Evolutionary conservation across 768 basidiomycete genomes (phyloP).

Genomic region (Lactarius deliciosus): DNA sequence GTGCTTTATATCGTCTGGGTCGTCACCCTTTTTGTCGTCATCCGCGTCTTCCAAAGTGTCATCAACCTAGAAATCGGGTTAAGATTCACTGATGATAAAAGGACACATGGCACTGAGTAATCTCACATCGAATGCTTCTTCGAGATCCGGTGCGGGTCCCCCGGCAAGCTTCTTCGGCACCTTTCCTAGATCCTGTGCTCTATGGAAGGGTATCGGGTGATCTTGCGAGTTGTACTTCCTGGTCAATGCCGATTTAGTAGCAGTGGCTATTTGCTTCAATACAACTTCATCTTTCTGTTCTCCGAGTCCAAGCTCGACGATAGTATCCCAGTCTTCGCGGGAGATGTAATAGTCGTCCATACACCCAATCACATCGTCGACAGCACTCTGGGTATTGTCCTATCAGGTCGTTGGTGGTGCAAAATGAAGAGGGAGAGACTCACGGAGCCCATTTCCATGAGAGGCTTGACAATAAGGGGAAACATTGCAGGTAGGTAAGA

Average conservation of each 20-base stretch:
- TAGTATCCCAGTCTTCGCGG: slow-evolving; percentile 95
- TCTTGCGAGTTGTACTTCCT: slow-evolving; percentile 87
- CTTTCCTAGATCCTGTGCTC: slow-evolving; percentile 78
- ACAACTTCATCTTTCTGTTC: slow-evolving; percentile 70
- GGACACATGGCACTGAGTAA: neutral
- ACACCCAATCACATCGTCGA: slow-evolving; percentile 76
- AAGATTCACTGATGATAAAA: slow-evolving; percentile 2
- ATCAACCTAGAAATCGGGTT: slow-evolving; percentile 22
- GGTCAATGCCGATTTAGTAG: slow-evolving; percentile 84
- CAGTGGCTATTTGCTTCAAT: slow-evolving; percentile 78
- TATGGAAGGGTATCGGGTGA: slow-evolving; percentile 95
- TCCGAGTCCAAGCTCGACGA: slow-evolving; percentile 91
- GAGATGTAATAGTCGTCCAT: slow-evolving; percentile 96
- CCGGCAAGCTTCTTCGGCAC: slow-evolving; percentile 73
- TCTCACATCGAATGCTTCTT: slow-evolving; percentile 85
- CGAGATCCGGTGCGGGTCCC: slow-evolving; percentile 82
- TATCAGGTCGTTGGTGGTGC: neutral
- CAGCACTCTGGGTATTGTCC: slow-evolving; percentile 53
- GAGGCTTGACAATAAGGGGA: slow-evolving; percentile 74
- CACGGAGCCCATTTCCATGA: slow-evolving; percentile 72
- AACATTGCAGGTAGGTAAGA: slow-evolving; percentile 89
- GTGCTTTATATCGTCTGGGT: slow-evolving; percentile 32
- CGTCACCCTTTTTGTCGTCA: slow-evolving; percentile 28
- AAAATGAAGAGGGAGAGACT: slow-evolving; percentile 38
- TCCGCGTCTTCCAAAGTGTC: slow-evolving; percentile 31